Conservation (phyloP, 306 rosid genomes). For the Sicyos edulis region DNA sequence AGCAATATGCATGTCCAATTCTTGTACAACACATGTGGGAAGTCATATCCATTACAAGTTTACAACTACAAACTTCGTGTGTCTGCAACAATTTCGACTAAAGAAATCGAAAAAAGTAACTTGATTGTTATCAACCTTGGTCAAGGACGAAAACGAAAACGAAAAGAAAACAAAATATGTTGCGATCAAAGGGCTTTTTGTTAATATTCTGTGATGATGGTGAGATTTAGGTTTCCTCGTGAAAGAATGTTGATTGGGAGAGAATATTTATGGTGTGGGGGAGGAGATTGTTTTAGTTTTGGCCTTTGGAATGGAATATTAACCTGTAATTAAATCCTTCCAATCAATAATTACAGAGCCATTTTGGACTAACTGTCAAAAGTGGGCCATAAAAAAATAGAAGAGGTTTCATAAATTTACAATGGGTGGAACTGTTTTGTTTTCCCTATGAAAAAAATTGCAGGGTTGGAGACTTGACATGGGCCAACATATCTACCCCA, state of each 20-base stretch:
- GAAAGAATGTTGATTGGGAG: conserved; percentile 12
- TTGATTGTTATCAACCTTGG: background rate
- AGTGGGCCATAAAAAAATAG: background rate
- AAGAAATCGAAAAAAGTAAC: background rate
- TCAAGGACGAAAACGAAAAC: background rate
- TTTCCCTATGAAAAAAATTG: background rate
- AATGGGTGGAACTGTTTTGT: background rate
- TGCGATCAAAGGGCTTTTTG: background rate
- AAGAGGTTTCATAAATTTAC: background rate
- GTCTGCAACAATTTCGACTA: conserved; percentile 17
- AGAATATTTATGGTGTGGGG: conserved; percentile 12
- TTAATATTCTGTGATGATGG: conserved; percentile 6
- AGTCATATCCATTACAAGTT: conserved; percentile 35
- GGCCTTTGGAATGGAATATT: conserved; percentile 23
- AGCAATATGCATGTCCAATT: conserved; percentile 8
- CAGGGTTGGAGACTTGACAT: conserved; percentile 17
- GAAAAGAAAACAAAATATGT: background rate
- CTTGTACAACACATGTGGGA: conserved; percentile 28
- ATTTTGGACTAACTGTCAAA: conserved; percentile 10
- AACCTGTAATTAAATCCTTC: conserved; percentile 12
- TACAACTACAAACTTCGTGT: conserved; percentile 26
- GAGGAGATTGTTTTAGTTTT: conserved; percentile 10
- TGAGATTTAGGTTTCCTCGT: background rate
- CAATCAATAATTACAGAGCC: conserved; percentile 6
- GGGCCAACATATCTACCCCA: conserved; percentile 16